Evolutionary conservation across 2,329 filamentous ascomycete species (phyloP).

Genomic region (Lachnellula willkommii): DNA sequence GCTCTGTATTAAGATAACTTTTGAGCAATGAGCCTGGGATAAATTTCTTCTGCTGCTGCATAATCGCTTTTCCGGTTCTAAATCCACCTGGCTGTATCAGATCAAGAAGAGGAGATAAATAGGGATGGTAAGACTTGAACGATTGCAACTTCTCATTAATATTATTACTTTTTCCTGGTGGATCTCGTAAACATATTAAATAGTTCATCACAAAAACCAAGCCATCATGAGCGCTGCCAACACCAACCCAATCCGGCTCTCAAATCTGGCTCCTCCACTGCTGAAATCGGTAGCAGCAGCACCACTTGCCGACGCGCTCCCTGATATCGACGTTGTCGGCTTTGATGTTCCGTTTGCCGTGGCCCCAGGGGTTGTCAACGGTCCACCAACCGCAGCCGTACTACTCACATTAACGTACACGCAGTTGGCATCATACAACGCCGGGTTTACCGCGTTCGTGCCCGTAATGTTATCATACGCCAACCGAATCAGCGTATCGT

Average conservation of each 20-base stretch:
- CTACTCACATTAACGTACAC: slow-evolving; percentile 16
- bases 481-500: slow-evolving; percentile 26
- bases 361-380: neutral
- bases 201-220: neutral
- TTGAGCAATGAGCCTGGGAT: no score
- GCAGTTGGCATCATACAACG: slow-evolving; percentile 26
- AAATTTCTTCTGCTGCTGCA: no score
- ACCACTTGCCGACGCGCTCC: neutral
- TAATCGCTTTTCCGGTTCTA: no score
- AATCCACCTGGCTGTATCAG: no score
- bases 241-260: neutral
- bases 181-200: no score
- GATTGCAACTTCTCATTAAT: no score
- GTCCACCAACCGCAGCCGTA: neutral
- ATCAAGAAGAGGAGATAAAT: no score
- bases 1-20: no score
- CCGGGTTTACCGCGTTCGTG: slow-evolving; percentile 25
- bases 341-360: neutral
- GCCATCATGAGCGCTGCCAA: neutral
- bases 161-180: neutral
- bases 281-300: neutral
- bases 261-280: slow-evolving; percentile 1
- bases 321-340: neutral
- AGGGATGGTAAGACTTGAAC: no score
- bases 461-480: slow-evolving; percentile 28